Conservation (phyloP, 176 grass and related monocot genomes). For the Pontederia paniculata region DNA sequence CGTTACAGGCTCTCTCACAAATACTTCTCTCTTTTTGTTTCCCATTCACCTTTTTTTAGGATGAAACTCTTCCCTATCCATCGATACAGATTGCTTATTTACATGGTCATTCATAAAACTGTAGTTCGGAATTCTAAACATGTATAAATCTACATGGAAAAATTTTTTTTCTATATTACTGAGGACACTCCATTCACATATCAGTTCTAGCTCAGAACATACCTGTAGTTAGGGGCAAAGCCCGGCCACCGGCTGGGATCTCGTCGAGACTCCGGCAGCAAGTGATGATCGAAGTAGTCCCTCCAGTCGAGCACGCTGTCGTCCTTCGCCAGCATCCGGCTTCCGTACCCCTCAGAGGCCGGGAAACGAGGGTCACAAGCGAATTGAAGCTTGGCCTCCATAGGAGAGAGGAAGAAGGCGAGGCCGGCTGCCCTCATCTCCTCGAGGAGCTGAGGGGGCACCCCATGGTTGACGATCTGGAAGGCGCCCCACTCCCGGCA, state of each 20-base stretch:
- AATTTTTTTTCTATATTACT: too few species aligned
- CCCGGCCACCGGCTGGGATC: slow-evolving; percentile 65
- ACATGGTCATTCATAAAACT: too few species aligned
- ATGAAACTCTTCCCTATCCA: too few species aligned
- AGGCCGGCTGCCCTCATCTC: slow-evolving; percentile 38
- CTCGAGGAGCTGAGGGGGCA: slow-evolving; percentile 26
- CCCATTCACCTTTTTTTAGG: too few species aligned
- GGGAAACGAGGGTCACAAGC: slow-evolving; percentile 47
- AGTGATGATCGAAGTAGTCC: slow-evolving; percentile 94
- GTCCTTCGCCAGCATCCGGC: slow-evolving; percentile 80
- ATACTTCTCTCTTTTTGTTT: too few species aligned
- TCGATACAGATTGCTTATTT: too few species aligned
- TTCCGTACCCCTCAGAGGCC: slow-evolving; percentile 72
- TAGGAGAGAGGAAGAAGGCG: slow-evolving; percentile 48
- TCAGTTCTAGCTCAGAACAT: too few species aligned
- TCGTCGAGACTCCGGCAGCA: slow-evolving; percentile 59
- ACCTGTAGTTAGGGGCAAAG: slow-evolving; percentile 78
- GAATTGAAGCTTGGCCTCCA: slow-evolving; percentile 61
- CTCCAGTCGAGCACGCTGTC: slow-evolving; percentile 87
- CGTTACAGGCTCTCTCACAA: too few species aligned
- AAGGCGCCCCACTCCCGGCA: slow-evolving; percentile 72
- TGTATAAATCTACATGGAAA: too few species aligned
- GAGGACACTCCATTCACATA: too few species aligned
- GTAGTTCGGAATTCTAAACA: too few species aligned
- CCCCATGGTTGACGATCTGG: slow-evolving; percentile 58